These are phyloP conservation scores for Fabrea salina DNA, from an alignment of 169 alveolate genomes.

Conservation along the genomic window DNA sequence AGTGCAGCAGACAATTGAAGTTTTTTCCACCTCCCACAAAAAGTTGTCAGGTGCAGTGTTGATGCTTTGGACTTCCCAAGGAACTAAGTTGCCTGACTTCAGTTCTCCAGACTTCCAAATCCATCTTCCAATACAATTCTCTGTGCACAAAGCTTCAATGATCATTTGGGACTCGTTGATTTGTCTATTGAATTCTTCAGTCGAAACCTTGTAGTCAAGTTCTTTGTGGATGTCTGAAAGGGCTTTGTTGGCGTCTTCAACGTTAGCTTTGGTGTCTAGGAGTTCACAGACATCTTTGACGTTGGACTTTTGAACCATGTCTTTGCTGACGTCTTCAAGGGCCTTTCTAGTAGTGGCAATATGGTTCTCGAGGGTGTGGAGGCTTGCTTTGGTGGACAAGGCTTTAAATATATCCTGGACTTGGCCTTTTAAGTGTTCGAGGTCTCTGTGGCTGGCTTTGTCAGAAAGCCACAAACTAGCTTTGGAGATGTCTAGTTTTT, in stretches of 20 bases:
- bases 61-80: constrained; percentile 81
- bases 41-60: constrained; percentile 83
- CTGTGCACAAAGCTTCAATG: constrained; percentile 75
- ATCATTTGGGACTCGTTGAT: constrained; percentile 60
- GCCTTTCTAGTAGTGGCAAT: constrained; percentile 40
- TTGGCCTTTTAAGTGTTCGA: constrained; percentile 58
- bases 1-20: constrained; percentile 59
- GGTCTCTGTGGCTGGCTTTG: constrained; percentile 46
- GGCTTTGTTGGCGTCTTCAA: constrained; percentile 44
- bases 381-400: background rate
- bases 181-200: constrained; percentile 48
- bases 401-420: constrained; percentile 51
- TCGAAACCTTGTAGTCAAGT: background rate
- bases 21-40: constrained; percentile 77
- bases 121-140: constrained; percentile 86
- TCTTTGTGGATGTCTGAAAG: constrained; percentile 23
- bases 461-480: background rate
- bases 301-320: constrained; percentile 45
- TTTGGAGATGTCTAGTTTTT: constrained; percentile 20
- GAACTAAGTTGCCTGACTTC: constrained; percentile 66
- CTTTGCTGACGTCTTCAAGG: constrained; percentile 52
- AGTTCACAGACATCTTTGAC: constrained; percentile 62
- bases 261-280: constrained; percentile 45
- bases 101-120: constrained; percentile 76
- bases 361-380: constrained; percentile 43